Evolutionary conservation across 768 basidiomycete genomes (phyloP).

Genomic region (Nidularia pulvinata): DNA sequence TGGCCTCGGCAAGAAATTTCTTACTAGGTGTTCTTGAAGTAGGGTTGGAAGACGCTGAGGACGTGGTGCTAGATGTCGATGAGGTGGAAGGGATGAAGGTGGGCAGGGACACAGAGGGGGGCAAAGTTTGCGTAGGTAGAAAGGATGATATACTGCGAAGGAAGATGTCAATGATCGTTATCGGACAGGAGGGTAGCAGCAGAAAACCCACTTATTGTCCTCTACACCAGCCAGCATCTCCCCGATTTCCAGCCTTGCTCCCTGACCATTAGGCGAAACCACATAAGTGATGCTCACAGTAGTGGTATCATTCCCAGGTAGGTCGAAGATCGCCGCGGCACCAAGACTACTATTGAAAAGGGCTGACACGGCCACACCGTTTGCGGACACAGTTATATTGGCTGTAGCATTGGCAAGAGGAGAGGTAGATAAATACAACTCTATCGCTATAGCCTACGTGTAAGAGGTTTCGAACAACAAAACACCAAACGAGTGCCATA

Average conservation of each 20-base stretch:
- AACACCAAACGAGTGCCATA: conserved; percentile 13
- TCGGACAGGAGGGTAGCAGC: background rate
- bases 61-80: conserved; percentile 9
- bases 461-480: background rate
- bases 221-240: background rate
- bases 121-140: conserved; percentile 32
- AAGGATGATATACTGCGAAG: conserved; percentile 20
- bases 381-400: conserved; percentile 49
- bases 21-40: conserved; percentile 3
- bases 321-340: conserved; percentile 32
- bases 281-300: conserved; percentile 41
- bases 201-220: conserved; percentile 4
- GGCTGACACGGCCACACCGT: conserved; percentile 23
- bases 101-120: conserved; percentile 30
- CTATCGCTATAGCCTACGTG: conserved; percentile 28
- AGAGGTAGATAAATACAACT: conserved; percentile 40
- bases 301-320: conserved; percentile 36
- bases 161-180: background rate
- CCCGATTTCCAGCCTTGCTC: background rate
- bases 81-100: conserved; percentile 19
- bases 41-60: conserved; percentile 5
- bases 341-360: conserved; percentile 40
- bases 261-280: conserved; percentile 6
- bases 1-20: conserved; percentile 25
- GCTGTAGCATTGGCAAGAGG: conserved; percentile 46